phyloP scores from a whole-genome alignment of 176 grass and related monocot genomes.

The Poa pratensis region DNA sequence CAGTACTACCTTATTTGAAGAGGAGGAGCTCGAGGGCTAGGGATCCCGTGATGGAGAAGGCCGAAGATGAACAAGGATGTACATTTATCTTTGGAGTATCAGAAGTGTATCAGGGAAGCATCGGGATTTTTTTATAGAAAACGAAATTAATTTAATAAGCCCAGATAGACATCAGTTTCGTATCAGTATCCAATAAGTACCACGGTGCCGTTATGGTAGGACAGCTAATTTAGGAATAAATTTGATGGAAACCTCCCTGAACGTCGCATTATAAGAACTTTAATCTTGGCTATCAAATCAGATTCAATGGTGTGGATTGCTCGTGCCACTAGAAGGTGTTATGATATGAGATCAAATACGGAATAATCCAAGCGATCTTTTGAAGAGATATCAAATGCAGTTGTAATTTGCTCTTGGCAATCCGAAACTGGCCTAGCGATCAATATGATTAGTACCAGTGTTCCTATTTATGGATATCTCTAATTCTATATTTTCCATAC shows the following conservation, averaged over 20 bases:
- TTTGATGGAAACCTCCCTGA: background rate
- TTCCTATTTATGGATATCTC: background rate
- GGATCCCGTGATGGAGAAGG: background rate
- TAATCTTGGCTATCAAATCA: background rate
- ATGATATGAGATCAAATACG: background rate
- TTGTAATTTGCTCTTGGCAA: background rate
- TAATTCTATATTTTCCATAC: constrained; percentile 10
- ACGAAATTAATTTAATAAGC: background rate
- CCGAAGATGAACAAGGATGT: background rate
- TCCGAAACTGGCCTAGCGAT: background rate
- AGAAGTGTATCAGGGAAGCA: background rate
- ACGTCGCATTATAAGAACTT: background rate
- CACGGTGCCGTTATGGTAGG: background rate
- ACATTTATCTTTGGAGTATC: background rate
- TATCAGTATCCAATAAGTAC: background rate
- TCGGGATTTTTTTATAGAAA: background rate
- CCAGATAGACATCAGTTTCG: background rate
- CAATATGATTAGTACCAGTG: background rate
- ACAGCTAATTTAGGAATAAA: background rate
- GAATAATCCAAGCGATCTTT: background rate
- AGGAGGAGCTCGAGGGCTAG: background rate
- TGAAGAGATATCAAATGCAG: background rate
- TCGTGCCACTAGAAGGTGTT: background rate
- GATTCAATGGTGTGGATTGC: constrained; percentile 8
- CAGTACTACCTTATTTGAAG: background rate